Evolutionary conservation across 1,284 basidiomycete genomes (phyloP), one percentile per base, ranked within the genome.

Genomic region (Cutaneotrichosporon cavernicola): DNA sequence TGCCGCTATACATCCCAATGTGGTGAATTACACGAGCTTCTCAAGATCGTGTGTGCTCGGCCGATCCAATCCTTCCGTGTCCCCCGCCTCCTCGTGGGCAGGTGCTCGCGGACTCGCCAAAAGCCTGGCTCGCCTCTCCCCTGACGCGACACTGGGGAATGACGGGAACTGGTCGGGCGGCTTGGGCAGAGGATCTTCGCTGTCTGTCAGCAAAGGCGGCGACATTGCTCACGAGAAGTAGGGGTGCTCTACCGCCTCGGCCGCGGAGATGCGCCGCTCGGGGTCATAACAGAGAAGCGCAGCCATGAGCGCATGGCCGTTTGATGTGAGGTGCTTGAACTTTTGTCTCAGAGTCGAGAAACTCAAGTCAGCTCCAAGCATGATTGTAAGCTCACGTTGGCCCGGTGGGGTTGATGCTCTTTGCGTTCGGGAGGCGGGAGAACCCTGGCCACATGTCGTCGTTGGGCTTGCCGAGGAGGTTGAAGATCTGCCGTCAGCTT

Each of bases 91-190:
- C 18, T 63, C 59, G 43, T 74, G 66, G 7, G 71, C 67, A 0
- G 80, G 80, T 18, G 80, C 77, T 4, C 73, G 70, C 4, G 80
- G 80, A 57, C 75, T 77, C 7, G 70, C 69, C 16, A 78, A 64
- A 1, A 75, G 70, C 64, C 73, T 73, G 61, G 79, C 78, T 32
- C 76, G 68, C 47, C 75, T 91, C 81, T 99, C 97, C 26, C 97
- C 97, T 4, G 93, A 93, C n/a, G 97, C 97, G 22, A 90, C 87
- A 49, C 91, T 95, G 18, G 97, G 97, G 80, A 99, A 99, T 2
- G 92, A 96, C 2, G 91, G 88, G 80, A 99, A 99, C 61, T 96
- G 83, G 74, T 97, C 94, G n/a, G 94, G 92, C 78, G 99, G 96
- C 73, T 99, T 98, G 0, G 97, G 96, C 47, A 90, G 80, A 0